These are phyloP conservation scores for Sporisorium graminicola DNA, from an alignment of 1,284 basidiomycete species.

Conservation along the genomic window DNA sequence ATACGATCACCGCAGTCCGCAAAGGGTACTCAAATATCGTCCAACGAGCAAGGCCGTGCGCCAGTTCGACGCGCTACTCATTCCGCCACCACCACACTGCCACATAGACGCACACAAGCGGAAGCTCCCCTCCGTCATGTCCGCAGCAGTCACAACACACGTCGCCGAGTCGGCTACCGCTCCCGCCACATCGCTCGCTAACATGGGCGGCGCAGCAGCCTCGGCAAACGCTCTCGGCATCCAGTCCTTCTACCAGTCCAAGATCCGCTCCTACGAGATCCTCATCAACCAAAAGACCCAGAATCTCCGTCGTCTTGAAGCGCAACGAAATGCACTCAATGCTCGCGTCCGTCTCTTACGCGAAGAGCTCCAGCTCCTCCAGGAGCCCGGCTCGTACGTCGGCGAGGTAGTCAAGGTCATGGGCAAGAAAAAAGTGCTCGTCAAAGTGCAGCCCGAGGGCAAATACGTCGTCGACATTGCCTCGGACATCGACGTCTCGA, in stretches of 20 bases:
- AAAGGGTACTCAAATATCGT: not conserved
- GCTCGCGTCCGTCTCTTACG: conserved; percentile 85
- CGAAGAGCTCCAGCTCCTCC: conserved; percentile 93
- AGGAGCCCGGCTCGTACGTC: conserved; percentile 97
- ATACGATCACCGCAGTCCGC: not conserved
- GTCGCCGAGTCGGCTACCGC: conserved; percentile 28
- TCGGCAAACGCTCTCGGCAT: conserved; percentile 58
- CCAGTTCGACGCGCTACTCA: not conserved
- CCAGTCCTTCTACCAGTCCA: conserved; percentile 91
- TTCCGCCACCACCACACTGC: not conserved
- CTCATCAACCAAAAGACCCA: conserved; percentile 96
- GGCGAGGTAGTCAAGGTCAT: conserved; percentile 98
- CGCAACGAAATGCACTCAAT: conserved; percentile 95
- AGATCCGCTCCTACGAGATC: conserved; percentile 92
- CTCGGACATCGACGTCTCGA: conserved; percentile 83
- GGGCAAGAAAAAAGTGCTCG: conserved; percentile 98
- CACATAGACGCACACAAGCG: not conserved
- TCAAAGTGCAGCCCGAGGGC: conserved; percentile 98
- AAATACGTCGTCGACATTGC: conserved; percentile 99
- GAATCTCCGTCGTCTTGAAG: conserved; percentile 93
- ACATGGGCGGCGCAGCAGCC: conserved; percentile 46
- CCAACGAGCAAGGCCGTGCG: not conserved
- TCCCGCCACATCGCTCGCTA: conserved; percentile 23
- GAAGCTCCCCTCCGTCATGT: conserved; percentile 17
- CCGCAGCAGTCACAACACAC: conserved; percentile 43